phyloP scores from a whole-genome alignment of 805 yeast species.

The Zygoascus tannicola region DNA sequence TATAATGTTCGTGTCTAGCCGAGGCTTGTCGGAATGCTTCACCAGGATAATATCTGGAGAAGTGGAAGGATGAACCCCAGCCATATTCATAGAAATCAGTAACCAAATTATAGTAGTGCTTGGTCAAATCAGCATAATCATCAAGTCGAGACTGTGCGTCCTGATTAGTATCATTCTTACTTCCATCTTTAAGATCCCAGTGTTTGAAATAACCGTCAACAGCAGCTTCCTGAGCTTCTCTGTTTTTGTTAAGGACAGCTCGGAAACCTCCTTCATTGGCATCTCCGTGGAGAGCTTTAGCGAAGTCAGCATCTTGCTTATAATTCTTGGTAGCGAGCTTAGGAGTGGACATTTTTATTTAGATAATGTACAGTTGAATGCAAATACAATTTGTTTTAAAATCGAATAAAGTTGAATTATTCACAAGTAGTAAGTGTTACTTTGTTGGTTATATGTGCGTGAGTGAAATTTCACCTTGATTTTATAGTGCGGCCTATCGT shows the following conservation, averaged over 20 bases:
- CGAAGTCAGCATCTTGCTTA: constrained; percentile 58
- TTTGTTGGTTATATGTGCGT: no score
- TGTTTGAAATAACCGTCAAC: constrained; percentile 87
- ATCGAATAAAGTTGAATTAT: no score
- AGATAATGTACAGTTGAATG: neutral
- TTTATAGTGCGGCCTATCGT: neutral
- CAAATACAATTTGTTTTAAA: no score
- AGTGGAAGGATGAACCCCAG: constrained; percentile 98
- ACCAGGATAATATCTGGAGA: constrained; percentile 86
- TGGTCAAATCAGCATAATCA: constrained; percentile 85
- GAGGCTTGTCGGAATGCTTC: constrained; percentile 91
- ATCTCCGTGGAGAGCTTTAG: constrained; percentile 78
- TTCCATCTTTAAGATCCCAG: constrained; percentile 80
- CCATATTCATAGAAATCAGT: constrained; percentile 98
- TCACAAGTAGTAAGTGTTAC: no score
- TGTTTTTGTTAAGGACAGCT: constrained; percentile 71
- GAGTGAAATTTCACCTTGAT: neutral
- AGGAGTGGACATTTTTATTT: constrained; percentile 10
- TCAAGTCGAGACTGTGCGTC: constrained; percentile 48
- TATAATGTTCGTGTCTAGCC: constrained; percentile 89
- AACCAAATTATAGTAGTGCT: constrained; percentile 91
- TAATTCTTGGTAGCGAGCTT: constrained; percentile 47
- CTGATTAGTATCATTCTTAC: constrained; percentile 55
- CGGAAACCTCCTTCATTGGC: constrained; percentile 59
- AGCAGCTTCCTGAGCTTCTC: constrained; percentile 72